Evolutionary conservation across 2,329 filamentous ascomycete genomes (phyloP), one percentile per base, ranked within the genome.

Genomic region (Rhynchosporium graminicola): DNA sequence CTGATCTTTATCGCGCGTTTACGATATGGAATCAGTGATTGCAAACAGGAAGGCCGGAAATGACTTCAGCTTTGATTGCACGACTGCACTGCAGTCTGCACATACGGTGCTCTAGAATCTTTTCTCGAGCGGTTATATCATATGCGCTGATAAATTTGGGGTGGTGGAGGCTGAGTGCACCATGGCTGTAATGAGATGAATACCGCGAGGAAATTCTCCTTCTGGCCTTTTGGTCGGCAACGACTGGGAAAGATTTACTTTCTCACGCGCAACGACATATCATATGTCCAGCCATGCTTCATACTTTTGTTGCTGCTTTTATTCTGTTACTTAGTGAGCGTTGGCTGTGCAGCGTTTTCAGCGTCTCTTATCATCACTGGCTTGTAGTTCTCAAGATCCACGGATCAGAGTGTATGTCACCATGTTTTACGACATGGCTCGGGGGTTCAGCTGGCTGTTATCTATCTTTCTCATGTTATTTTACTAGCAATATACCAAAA

Each of bases 371-470:
- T 20, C 20, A 20, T 20, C 20, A 20, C n/a, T 54, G 38, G 51
- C 26, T 26, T 52, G 13, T 42, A 7, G 51, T 20, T 20, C 15
- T 1, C 10, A 15, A 54, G 15, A 54, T 1, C n/a, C 3, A 8
- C 28, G 10, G 51, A 10, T 13, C 5, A 48, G 36, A 38, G 50
- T 38, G 31, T n/a, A 52, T 31, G 7, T 20, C 20, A 20, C 20
- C 20, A 20, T 20, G 1, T 20, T 20, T 20, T 20, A 20, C 20
- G 20, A 20, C 20, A 20, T 20, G 9, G 33, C 33, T 3, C 28
- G 36, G 9, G 12, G 51, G 42, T 42, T 54, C 51, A 54, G 51
- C 51, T 54, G 51, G 51, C 51, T 54, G 51, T 4, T 28, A 42
- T 40, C 51, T 42, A 38, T 28, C 12, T 40, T 28, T 6, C 13